Conservation (phyloP, 331 rosid genomes). For the Cydonia oblonga region DNA sequence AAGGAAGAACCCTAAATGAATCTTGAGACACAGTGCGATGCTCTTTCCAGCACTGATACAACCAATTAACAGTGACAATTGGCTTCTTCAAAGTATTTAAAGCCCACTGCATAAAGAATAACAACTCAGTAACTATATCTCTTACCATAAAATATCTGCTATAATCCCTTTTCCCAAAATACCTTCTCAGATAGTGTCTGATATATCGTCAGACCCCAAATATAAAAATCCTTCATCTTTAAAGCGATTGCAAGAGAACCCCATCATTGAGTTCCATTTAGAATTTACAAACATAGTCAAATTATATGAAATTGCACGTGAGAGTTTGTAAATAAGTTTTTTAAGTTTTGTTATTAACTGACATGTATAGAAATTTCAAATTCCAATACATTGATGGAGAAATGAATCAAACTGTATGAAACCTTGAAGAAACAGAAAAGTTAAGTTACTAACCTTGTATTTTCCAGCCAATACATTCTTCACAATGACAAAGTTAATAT, state of each 20-base stretch:
- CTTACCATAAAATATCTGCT: slow-evolving; percentile 1
- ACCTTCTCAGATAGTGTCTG: neutral
- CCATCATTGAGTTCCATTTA: neutral
- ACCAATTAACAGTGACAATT: slow-evolving; percentile 68
- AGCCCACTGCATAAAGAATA: slow-evolving; percentile 72
- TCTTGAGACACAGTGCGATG: slow-evolving; percentile 92
- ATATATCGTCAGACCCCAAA: neutral
- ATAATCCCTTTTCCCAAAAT: neutral
- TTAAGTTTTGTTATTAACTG: neutral
- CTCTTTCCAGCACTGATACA: slow-evolving; percentile 82
- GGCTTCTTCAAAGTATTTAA: slow-evolving; percentile 83
- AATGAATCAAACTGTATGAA: neutral
- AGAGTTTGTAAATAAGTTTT: slow-evolving; percentile 6
- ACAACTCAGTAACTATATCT: slow-evolving; percentile 10
- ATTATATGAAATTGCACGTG: neutral
- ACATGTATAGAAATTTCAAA: slow-evolving; percentile 12
- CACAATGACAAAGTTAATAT: slow-evolving; percentile 71
- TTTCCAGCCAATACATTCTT: slow-evolving; percentile 86
- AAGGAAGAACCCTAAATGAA: slow-evolving; percentile 74
- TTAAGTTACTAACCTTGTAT: slow-evolving; percentile 59
- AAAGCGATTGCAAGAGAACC: neutral
- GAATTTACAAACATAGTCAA: neutral
- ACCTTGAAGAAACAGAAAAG: neutral
- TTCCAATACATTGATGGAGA: neutral
- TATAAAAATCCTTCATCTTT: neutral